A percentile compares a stretch with the other conserved stretches of the same genome.
Evolutionary conservation across 768 basidiomycete species (phyloP).

Genomic region (Amanita pseudoporphyria): DNA sequence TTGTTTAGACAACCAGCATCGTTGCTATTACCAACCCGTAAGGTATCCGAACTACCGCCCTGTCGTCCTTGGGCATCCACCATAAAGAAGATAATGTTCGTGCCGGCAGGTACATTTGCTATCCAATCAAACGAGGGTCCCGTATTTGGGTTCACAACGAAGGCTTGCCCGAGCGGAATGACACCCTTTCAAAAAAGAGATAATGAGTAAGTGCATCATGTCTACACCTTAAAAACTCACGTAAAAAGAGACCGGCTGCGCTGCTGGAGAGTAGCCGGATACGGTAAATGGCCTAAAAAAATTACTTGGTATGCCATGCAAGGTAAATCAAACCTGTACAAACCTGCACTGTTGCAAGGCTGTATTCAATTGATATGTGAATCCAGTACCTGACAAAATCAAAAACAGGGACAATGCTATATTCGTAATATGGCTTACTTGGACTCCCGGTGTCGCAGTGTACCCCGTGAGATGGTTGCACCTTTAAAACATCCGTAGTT

Average conservation of each 20-base stretch:
- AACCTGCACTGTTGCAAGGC: slow-evolving; percentile 57
- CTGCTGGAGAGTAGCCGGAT: slow-evolving; percentile 32
- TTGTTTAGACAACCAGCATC: slow-evolving; percentile 42
- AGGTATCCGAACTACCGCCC: slow-evolving; percentile 54
- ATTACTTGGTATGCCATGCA: background rate
- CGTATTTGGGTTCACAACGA: slow-evolving; percentile 32
- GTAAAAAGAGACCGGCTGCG: slow-evolving; percentile 44
- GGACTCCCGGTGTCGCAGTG: slow-evolving; percentile 43
- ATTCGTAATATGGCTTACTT: slow-evolving; percentile 16
- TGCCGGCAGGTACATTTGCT: slow-evolving; percentile 48
- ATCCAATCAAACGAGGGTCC: slow-evolving; percentile 42
- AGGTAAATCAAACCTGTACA: slow-evolving; percentile 13
- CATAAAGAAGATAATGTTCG: slow-evolving; percentile 48
- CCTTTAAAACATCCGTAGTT: slow-evolving; percentile 35
- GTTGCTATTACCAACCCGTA: slow-evolving; percentile 35
- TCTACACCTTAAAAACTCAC: slow-evolving; percentile 23
- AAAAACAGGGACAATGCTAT: background rate
- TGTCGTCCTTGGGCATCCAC: slow-evolving; percentile 36
- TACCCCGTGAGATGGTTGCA: slow-evolving; percentile 35
- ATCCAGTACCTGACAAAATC: slow-evolving; percentile 24
- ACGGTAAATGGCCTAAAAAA: slow-evolving; percentile 35
- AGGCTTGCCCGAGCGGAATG: slow-evolving; percentile 50
- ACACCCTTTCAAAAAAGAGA: slow-evolving; percentile 31
- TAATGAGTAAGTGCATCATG: background rate
- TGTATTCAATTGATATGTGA: slow-evolving; percentile 38